A percentile compares a stretch with the other conserved stretches of the same genome.
Evolutionary conservation across 352 stramenopile species (phyloP).

Genomic region (Pythium graminicola): DNA sequence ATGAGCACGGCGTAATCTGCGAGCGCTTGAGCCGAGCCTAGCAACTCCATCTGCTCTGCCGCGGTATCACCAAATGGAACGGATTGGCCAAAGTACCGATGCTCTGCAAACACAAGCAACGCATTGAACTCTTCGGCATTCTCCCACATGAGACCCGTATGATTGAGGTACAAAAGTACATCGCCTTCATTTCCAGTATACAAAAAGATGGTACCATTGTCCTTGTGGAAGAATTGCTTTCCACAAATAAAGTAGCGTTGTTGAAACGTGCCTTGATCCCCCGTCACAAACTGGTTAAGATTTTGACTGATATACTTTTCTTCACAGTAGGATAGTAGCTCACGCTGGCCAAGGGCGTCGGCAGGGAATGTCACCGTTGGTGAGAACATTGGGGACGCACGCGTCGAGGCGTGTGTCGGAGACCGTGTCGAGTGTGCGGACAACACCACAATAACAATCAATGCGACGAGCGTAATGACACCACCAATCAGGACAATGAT

Average conservation of each 20-base stretch:
- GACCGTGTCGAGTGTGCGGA: too few relatives aligned
- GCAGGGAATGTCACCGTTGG: too few relatives aligned
- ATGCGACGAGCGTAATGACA: too few relatives aligned
- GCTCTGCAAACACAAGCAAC: constrained; percentile 94
- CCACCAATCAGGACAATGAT: too few relatives aligned
- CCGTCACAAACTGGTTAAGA: constrained; percentile 67
- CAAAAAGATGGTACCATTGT: constrained; percentile 85
- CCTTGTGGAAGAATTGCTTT: constrained; percentile 49
- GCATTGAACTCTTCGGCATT: constrained; percentile 87
- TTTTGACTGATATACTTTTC: constrained; percentile 71
- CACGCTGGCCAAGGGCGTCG: too few relatives aligned
- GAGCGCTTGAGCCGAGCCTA: constrained; percentile 83
- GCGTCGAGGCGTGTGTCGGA: too few relatives aligned
- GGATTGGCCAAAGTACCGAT: constrained; percentile 95
- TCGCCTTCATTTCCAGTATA: constrained; percentile 95
- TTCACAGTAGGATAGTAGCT: constrained; percentile 54
- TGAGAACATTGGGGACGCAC: too few relatives aligned
- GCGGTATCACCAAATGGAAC: constrained; percentile 67
- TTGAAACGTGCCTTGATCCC: constrained; percentile 51
- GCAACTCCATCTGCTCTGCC: constrained; percentile 58
- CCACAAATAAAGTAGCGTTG: constrained; percentile 89
- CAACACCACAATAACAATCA: too few relatives aligned
- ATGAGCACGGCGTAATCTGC: constrained; percentile 81
- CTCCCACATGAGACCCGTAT: constrained; percentile 96
- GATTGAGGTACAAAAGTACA: constrained; percentile 93